These are phyloP conservation scores for Abrus pulchellus DNA, from an alignment of 306 rosid species.

Conservation along the genomic window DNA sequence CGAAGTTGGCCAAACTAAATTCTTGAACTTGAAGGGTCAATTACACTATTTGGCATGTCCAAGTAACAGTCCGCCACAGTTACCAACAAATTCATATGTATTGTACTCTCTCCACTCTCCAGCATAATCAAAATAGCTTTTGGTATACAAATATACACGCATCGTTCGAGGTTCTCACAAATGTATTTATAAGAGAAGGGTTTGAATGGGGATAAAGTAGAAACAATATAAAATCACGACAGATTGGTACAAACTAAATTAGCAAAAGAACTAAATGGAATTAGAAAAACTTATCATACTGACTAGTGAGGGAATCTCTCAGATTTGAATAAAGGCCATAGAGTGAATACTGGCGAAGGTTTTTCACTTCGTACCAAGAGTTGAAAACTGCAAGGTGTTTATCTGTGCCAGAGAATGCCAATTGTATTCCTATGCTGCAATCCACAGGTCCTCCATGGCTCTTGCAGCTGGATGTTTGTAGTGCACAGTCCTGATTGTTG, in stretches of 20 bases:
- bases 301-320: conserved; percentile 82
- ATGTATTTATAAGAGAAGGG: conserved; percentile 22
- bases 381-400: conserved; percentile 83
- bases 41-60: conserved; percentile 11
- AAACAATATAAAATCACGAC: conserved; percentile 41
- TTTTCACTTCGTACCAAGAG: conserved; percentile 97
- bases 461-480: conserved; percentile 74
- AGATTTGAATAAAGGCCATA: conserved; percentile 80
- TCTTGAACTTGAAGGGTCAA: background rate
- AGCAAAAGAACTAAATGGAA: conserved; percentile 41
- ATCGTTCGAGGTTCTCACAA: conserved; percentile 36
- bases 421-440: conserved; percentile 88
- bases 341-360: conserved; percentile 92
- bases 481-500: conserved; percentile 83
- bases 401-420: conserved; percentile 96
- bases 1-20: conserved; percentile 5
- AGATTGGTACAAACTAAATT: conserved; percentile 39
- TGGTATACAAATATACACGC: conserved; percentile 54
- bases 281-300: conserved; percentile 74
- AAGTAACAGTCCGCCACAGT: conserved; percentile 10
- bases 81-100: conserved; percentile 19
- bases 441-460: conserved; percentile 74
- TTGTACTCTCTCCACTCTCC: background rate
- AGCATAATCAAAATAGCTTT: conserved; percentile 39
- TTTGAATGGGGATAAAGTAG: conserved; percentile 6